These are phyloP conservation scores for Mycena belliarum DNA, from an alignment of 768 basidiomycete species.

Conservation along the genomic window DNA sequence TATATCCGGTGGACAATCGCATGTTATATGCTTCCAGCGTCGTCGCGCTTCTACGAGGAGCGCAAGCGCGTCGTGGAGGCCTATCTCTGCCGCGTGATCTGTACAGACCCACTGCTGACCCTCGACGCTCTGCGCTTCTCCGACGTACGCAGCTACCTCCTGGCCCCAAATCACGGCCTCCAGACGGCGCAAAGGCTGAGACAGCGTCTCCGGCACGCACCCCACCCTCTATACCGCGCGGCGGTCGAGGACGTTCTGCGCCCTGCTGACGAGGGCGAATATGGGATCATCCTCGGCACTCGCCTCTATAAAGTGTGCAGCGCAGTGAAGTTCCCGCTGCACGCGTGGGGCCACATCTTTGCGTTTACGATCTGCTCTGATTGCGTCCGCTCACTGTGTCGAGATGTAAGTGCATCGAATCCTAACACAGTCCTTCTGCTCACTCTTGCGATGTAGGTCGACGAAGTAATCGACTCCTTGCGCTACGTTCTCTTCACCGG, in stretches of 20 bases:
- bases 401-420: constrained; percentile 22
- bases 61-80: too few relatives aligned
- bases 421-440: neutral
- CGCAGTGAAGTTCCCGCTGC: constrained; percentile 29
- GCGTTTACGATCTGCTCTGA: constrained; percentile 29
- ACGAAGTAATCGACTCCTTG: constrained; percentile 30
- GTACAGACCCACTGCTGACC: constrained; percentile 38
- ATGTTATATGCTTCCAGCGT: too few relatives aligned
- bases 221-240: constrained; percentile 25
- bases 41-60: too few relatives aligned
- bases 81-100: constrained; percentile 15
- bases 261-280: constrained; percentile 21
- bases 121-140: constrained; percentile 32
- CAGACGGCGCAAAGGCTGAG: constrained; percentile 30
- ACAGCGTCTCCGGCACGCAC: constrained; percentile 27
- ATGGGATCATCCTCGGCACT: constrained; percentile 30
- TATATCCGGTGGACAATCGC: too few relatives aligned
- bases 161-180: constrained; percentile 29
- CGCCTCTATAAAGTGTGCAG: constrained; percentile 30
- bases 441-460: constrained; percentile 20
- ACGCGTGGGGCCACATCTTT: constrained; percentile 34
- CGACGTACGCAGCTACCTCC: constrained; percentile 30
- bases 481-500: constrained; percentile 25
- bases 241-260: constrained; percentile 32
- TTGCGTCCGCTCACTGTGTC: constrained; percentile 28